A percentile compares a stretch with the other conserved stretches of the same genome.
phyloP scores from a whole-genome alignment of 2,329 filamentous ascomycete species.

The Onygenales sp. region DNA sequence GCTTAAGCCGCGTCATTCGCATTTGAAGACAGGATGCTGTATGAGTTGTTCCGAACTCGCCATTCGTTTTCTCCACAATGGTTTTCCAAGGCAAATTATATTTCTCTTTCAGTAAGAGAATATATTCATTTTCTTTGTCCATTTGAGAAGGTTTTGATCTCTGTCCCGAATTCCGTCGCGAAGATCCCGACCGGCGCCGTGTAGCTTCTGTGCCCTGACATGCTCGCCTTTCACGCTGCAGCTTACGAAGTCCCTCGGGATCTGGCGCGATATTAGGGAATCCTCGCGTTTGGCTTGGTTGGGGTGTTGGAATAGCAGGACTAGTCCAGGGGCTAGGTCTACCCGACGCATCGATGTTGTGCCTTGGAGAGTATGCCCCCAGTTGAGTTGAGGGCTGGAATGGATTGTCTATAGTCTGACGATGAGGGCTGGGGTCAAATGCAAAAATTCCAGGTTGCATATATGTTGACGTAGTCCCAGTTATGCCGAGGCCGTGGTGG shows the following conservation, averaged over 20 bases:
- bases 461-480: conserved; percentile 23
- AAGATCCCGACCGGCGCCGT: conserved; percentile 15
- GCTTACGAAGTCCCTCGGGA: conserved; percentile 28
- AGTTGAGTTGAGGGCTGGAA: conserved; percentile 1
- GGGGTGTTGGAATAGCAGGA: conserved; percentile 17
- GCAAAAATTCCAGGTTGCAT: conserved; percentile 18
- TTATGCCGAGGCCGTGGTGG: conserved; percentile 30
- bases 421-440: conserved; percentile 12
- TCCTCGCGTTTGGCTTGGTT: conserved; percentile 14
- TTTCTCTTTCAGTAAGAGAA: conserved; percentile 30
- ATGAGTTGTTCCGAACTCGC: conserved; percentile 28
- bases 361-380: conserved; percentile 12
- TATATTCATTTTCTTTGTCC: conserved; percentile 10
- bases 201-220: conserved; percentile 17
- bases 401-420: not conserved
- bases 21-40: conserved; percentile 33
- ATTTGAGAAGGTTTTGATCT: conserved; percentile 7
- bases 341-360: conserved; percentile 14
- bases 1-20: conserved; percentile 25
- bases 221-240: conserved; percentile 27
- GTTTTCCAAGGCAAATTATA: conserved; percentile 32
- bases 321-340: conserved; percentile 11
- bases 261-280: conserved; percentile 31
- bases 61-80: conserved; percentile 26
- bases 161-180: conserved; percentile 23